Evolutionary conservation across 192 early-diverging fungal species (phyloP).

Genomic region (Rhizoclosmatium globosum): DNA sequence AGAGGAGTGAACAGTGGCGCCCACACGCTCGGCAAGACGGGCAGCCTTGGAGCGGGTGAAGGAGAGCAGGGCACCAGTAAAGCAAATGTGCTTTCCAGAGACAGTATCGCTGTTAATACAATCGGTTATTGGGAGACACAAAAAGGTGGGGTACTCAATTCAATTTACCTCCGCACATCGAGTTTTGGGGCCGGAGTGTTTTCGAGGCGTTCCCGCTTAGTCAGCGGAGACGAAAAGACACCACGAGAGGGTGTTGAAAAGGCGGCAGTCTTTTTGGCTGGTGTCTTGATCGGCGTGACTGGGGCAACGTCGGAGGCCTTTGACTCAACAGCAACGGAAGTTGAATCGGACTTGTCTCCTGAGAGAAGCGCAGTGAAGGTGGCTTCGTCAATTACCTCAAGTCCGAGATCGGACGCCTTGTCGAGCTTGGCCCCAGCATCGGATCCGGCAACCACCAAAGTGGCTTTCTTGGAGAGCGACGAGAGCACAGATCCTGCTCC

Average conservation of each 20-base stretch:
- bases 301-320: too few species aligned
- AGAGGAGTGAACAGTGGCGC: not conserved
- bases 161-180: not conserved
- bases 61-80: not conserved
- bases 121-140: not conserved
- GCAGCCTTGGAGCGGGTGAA: not conserved
- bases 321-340: not conserved
- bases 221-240: not conserved
- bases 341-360: not conserved
- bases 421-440: conserved; percentile 20
- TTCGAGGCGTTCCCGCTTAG: not conserved
- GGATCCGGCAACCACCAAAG: not conserved
- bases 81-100: not conserved
- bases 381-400: conserved; percentile 1
- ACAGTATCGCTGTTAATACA: not conserved
- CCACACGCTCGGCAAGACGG: not conserved
- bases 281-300: too few species aligned
- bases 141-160: not conserved
- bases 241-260: not conserved
- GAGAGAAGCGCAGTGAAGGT: not conserved
- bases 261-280: not conserved
- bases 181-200: not conserved
- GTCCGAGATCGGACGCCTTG: conserved; percentile 2
- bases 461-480: not conserved
- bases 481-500: not conserved